A percentile compares a stretch with the other conserved stretches of the same genome.
phyloP scores from a whole-genome alignment of 2,329 filamentous ascomycete genomes.

The Chaetoscypha palmicola region DNA sequence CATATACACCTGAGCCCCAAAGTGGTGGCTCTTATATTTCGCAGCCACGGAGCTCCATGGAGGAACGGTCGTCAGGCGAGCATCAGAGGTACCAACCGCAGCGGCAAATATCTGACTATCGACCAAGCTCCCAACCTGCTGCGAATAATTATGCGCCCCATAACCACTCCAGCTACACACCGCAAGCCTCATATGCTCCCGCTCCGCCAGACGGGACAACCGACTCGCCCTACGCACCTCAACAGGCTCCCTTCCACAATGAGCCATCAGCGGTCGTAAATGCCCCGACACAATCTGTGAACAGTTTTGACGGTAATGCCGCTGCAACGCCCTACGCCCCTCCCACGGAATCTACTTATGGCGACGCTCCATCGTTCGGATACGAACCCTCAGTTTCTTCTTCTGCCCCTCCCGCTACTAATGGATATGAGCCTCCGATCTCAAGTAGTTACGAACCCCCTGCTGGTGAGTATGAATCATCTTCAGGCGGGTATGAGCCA shows the following conservation, averaged over 20 bases:
- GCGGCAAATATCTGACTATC: conserved; percentile 35
- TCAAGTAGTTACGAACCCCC: conserved; percentile 22
- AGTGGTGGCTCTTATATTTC: conserved; percentile 23
- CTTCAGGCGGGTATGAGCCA: conserved; percentile 21
- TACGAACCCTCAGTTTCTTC: conserved; percentile 22
- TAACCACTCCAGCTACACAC: conserved; percentile 13
- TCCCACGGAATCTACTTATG: conserved; percentile 34
- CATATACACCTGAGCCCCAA: conserved; percentile 24
- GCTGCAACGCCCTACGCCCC: conserved; percentile 12
- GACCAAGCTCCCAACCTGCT: conserved; percentile 26
- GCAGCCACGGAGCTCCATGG: conserved; percentile 36
- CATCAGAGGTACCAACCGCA: conserved; percentile 38
- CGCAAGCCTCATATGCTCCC: conserved; percentile 19
- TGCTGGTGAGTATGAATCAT: conserved; percentile 23
- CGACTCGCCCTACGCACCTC: conserved; percentile 14
- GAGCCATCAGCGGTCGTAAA: conserved; percentile 17
- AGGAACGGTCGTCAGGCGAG: conserved; percentile 41
- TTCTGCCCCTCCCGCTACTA: conserved; percentile 30
- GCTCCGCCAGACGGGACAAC: conserved; percentile 14
- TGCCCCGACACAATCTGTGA: conserved; percentile 20
- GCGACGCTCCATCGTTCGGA: conserved; percentile 30
- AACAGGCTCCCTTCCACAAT: conserved; percentile 14
- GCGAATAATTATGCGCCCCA: conserved; percentile 25
- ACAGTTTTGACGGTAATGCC: conserved; percentile 17
- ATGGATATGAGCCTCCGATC: conserved; percentile 23